Conservation (phyloP, 345 rosid species). For the Geranium brycei region DNA sequence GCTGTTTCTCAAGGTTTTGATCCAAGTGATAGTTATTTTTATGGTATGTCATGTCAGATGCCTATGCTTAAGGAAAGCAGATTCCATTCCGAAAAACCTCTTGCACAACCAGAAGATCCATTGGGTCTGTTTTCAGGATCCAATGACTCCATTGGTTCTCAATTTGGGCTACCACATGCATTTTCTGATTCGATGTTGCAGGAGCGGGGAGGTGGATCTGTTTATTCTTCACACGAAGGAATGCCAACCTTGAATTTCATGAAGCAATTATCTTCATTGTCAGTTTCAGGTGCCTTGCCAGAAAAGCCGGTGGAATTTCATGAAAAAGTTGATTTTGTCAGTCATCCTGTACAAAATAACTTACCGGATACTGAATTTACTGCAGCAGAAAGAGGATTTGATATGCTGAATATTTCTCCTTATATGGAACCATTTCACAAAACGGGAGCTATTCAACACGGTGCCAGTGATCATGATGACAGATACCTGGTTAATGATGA, state of each 20-base stretch:
- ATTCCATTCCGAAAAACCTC: conserved; percentile 3
- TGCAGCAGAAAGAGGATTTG: conserved; percentile 12
- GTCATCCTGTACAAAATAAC: conserved; percentile 20
- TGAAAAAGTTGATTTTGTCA: conserved; percentile 15
- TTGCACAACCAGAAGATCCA: not conserved
- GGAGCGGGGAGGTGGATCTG: conserved; percentile 23
- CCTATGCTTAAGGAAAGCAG: conserved; percentile 31
- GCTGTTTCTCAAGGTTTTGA: conserved; percentile 18
- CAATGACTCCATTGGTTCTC: not conserved
- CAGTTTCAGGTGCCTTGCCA: conserved; percentile 19
- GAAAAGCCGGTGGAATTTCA: conserved; percentile 26
- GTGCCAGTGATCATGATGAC: conserved; percentile 10
- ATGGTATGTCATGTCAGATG: conserved; percentile 9
- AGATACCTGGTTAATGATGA: conserved; percentile 9
- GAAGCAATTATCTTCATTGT: conserved; percentile 29
- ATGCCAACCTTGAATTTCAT: conserved; percentile 8
- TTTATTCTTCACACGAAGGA: conserved; percentile 15
- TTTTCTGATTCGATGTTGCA: conserved; percentile 43
- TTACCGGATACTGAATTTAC: conserved; percentile 21
- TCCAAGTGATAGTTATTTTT: conserved; percentile 20
- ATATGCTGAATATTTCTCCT: conserved; percentile 15
- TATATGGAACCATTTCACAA: conserved; percentile 11
- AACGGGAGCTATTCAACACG: conserved; percentile 17
- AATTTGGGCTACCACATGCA: conserved; percentile 8
- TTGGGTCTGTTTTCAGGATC: not conserved